Conservation (phyloP, 148 eudicot genomes). For the Vaccinium vitisidaea region DNA sequence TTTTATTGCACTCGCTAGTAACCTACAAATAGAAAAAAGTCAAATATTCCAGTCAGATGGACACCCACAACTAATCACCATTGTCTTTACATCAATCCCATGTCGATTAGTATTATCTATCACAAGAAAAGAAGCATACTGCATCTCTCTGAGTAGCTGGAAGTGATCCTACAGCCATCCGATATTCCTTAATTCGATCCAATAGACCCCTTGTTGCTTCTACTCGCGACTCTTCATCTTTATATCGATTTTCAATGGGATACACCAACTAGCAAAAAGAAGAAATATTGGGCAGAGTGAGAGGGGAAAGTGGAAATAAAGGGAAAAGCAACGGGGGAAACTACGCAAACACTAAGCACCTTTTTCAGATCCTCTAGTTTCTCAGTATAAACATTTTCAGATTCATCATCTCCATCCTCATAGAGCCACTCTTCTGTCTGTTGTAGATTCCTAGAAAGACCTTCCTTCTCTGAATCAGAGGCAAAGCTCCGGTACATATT, state of each 20-base stretch:
- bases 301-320: neutral
- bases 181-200: slow-evolving; percentile 42
- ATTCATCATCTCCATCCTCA: slow-evolving; percentile 91
- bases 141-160: slow-evolving; percentile 51
- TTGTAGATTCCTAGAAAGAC: slow-evolving; percentile 55
- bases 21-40: slow-evolving; percentile 41
- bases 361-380: slow-evolving; percentile 62
- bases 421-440: slow-evolving; percentile 95
- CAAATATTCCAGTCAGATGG: slow-evolving; percentile 14
- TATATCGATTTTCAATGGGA: slow-evolving; percentile 73
- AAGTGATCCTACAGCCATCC: slow-evolving; percentile 42
- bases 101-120: neutral
- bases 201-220: slow-evolving; percentile 47
- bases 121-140: slow-evolving; percentile 44
- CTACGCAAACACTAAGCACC: slow-evolving; percentile 37
- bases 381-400: slow-evolving; percentile 61
- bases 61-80: slow-evolving; percentile 1
- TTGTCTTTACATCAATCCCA: neutral
- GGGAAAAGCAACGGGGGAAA: neutral
- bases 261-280: slow-evolving; percentile 56
- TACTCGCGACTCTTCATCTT: slow-evolving; percentile 71
- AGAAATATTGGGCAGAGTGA: slow-evolving; percentile 14
- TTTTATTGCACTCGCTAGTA: slow-evolving; percentile 50
- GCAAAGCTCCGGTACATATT: slow-evolving; percentile 67
- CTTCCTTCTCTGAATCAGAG: slow-evolving; percentile 65